Evolutionary conservation across 2,329 filamentous ascomycete genomes (phyloP).

Genomic region (Phymatotrichopsis omnivora): DNA sequence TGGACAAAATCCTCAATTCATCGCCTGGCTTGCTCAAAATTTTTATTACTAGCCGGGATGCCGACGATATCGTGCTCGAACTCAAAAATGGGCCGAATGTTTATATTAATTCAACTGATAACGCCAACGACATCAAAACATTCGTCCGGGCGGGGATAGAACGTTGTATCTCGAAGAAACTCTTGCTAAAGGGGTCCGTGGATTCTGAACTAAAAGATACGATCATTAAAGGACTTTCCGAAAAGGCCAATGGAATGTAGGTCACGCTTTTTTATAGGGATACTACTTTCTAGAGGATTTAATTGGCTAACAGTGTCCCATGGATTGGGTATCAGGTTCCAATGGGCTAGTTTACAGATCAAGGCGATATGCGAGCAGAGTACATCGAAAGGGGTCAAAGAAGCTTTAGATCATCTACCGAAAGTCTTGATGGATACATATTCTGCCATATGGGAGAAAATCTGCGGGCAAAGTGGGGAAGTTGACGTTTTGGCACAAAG

Average conservation of each 20-base stretch:
- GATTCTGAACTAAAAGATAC: constrained; percentile 24
- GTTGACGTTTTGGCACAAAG: background rate
- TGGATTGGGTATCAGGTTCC: constrained; percentile 34
- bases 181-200: constrained; percentile 22
- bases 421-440: constrained; percentile 3
- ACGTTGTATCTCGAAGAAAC: constrained; percentile 18
- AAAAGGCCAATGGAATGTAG: constrained; percentile 33
- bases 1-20: constrained; percentile 31
- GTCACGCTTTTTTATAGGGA: no score
- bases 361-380: constrained; percentile 30
- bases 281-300: no score
- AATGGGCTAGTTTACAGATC: constrained; percentile 34
- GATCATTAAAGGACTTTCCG: constrained; percentile 27
- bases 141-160: constrained; percentile 29
- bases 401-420: constrained; percentile 29
- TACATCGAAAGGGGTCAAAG: constrained; percentile 27
- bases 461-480: background rate
- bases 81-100: constrained; percentile 31
- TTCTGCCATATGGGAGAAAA: constrained; percentile 2
- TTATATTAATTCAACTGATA: constrained; percentile 29
- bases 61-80: constrained; percentile 27
- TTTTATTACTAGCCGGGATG: constrained; percentile 35
- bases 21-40: constrained; percentile 33
- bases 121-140: constrained; percentile 31
- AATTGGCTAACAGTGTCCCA: no score